A percentile compares a stretch with the other conserved stretches of the same genome.
Conservation (phyloP, 179 eudicot genomes). For the Beta corolliflora region DNA sequence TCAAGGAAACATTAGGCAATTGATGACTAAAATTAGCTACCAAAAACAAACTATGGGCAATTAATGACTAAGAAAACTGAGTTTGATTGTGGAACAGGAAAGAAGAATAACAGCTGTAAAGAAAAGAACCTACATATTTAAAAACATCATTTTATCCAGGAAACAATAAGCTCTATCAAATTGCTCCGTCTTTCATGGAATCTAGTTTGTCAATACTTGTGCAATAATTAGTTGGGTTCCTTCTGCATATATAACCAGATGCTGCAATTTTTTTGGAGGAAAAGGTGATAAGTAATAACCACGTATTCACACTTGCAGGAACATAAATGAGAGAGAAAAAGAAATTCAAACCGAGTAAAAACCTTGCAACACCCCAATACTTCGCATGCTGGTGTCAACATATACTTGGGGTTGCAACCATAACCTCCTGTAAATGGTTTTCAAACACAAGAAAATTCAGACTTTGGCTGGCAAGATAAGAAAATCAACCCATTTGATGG, state of each 20-base stretch:
- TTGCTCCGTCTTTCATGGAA: slow-evolving; percentile 88
- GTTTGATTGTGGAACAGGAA: no score
- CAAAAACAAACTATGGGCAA: no score
- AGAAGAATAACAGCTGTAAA: no score
- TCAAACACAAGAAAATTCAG: background rate
- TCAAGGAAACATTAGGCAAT: no score
- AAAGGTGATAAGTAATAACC: background rate
- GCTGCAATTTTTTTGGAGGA: slow-evolving; percentile 41
- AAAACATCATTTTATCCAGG: slow-evolving; percentile 55
- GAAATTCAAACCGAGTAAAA: background rate
- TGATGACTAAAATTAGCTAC: no score
- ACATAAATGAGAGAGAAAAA: background rate
- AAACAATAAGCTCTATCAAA: slow-evolving; percentile 85
- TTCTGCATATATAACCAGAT: slow-evolving; percentile 84
- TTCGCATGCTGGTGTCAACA: no score
- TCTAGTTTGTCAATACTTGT: slow-evolving; percentile 83
- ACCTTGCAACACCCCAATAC: background rate
- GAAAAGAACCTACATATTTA: background rate
- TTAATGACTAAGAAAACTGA: no score
- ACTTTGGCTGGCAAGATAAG: background rate
- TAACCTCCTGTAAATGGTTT: background rate
- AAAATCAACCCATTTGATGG: background rate
- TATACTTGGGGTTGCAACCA: background rate
- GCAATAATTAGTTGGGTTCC: slow-evolving; percentile 84
- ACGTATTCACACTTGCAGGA: background rate